These are phyloP conservation scores for Didymella pinodella DNA, from an alignment of 2,329 filamentous ascomycete species.

Conservation along the genomic window DNA sequence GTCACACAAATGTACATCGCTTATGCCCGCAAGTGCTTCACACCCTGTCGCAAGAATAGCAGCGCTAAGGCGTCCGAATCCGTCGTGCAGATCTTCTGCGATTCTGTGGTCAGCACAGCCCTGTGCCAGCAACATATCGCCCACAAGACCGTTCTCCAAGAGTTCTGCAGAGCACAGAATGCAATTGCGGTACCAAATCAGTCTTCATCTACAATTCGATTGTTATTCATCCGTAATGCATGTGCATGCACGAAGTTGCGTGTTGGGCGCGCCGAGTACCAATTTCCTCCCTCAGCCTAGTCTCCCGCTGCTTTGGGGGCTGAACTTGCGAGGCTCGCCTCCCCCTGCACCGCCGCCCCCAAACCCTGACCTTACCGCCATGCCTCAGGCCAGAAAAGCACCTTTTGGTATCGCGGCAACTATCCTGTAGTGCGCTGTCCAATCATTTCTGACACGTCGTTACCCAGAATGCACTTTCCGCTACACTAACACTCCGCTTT, in stretches of 20 bases:
- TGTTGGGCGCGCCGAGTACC: slow-evolving; percentile 5
- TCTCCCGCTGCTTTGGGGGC: slow-evolving; percentile 10
- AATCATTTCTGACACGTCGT: slow-evolving; percentile 5
- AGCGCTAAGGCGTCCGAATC: slow-evolving; percentile 20
- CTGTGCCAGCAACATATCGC: slow-evolving; percentile 6
- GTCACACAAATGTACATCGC: not conserved
- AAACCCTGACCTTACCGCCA: not conserved
- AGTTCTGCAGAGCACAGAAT: not conserved
- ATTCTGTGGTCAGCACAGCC: slow-evolving; percentile 28
- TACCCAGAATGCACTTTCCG: not conserved
- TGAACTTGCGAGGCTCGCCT: slow-evolving; percentile 28
- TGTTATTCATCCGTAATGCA: not conserved
- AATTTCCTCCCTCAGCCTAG: slow-evolving; percentile 14
- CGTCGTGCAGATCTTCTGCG: slow-evolving; percentile 21
- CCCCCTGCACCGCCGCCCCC: slow-evolving; percentile 26
- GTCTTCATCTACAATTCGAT: not conserved
- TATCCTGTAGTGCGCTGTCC: not conserved
- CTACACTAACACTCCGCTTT: not conserved
- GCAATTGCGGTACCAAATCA: not conserved
- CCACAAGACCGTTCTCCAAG: not conserved
- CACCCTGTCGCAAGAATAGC: slow-evolving; percentile 35
- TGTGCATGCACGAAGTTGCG: slow-evolving; percentile 1
- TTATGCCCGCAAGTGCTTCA: slow-evolving; percentile 10
- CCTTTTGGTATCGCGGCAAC: not conserved
- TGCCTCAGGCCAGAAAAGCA: not conserved